A percentile compares a stretch with the other conserved stretches of the same genome.
Evolutionary conservation across 164 flowering plant genomes (phyloP).

Genomic region (Magnolia officinalis): DNA sequence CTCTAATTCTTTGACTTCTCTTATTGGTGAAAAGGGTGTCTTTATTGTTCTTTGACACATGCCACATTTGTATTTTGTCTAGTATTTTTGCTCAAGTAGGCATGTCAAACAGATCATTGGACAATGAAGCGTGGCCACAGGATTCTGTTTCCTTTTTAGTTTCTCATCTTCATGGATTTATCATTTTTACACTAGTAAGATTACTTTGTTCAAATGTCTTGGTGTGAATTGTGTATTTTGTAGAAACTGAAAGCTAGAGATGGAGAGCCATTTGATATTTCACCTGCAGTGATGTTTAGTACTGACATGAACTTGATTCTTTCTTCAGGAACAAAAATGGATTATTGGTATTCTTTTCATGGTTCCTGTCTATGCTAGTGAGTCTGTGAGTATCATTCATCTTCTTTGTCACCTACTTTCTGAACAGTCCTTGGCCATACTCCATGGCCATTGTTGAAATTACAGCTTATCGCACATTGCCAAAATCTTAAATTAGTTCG

Average conservation of each 20-base stretch:
- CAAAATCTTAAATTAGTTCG: no score
- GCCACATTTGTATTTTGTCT: background rate
- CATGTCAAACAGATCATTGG: background rate
- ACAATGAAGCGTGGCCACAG: background rate
- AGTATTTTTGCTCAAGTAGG: background rate
- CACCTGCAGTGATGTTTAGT: background rate
- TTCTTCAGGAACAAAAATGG: constrained; percentile 76
- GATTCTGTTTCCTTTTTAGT: background rate
- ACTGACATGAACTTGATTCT: background rate
- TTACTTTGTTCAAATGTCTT: background rate
- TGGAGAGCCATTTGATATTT: background rate
- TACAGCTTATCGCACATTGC: no score
- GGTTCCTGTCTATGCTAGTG: constrained; percentile 83
- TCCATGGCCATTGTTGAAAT: no score
- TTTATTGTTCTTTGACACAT: no score
- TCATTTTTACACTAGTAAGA: no score
- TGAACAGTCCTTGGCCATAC: background rate
- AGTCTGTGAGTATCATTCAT: constrained; percentile 56
- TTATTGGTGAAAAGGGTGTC: no score
- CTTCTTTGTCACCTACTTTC: background rate
- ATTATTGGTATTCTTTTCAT: constrained; percentile 72
- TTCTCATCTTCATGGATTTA: no score
- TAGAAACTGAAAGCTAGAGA: no score
- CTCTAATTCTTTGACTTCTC: no score
- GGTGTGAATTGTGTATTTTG: no score